Base-by-base conservation (phyloP, 768 basidiomycete genomes). In the Mycena rosella region DNA sequence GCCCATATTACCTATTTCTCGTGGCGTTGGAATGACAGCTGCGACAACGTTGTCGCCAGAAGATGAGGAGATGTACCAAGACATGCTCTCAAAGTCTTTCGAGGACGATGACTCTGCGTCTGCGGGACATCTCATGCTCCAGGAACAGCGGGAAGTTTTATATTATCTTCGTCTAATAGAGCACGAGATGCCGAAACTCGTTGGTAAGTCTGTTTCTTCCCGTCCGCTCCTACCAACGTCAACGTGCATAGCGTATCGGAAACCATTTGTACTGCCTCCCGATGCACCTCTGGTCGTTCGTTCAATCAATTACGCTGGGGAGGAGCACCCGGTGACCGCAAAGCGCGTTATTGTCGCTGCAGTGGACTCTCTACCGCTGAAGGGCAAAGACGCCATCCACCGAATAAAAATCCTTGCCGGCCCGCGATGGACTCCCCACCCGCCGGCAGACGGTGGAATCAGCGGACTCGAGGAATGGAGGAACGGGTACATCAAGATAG, bases 361-460 rank as follows among this genome's bases (percentile, higher is more conserved):
- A 17, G 88, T 98, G 40, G 85, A 92, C 65, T 78, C 85, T 15
- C 84, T 98, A 47, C 91, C 94, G 0, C 81, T 98, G 71, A 82
- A 81, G 44, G 77, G 83, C 57, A 83, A 87, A n/a, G 78, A 80
- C 24, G 92, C 95, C 8, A 77, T 90, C 13, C 94, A 97, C 80
- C 95, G 93, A 78, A 82, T 96, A 74, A 94, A 95, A 75, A 84
- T 99, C 3, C 84, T 99, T 40, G 94, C 97, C 20, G 97, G 96
- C 15, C 83, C 92, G 27, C 84, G 97, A 63, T 99, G 95, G 96
- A 87, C 91, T 9, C 89, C 88, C 18, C 84, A 87, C 36, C 89
- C 92, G 26, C 93, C 93, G 3, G 80, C 85, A 18, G 90, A 94
- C 70, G 86, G 89, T 36, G 94, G 95, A 2, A 78, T 89, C 26